Conservation (phyloP, 2,329 filamentous ascomycete genomes). For the Dothistroma pini region DNA sequence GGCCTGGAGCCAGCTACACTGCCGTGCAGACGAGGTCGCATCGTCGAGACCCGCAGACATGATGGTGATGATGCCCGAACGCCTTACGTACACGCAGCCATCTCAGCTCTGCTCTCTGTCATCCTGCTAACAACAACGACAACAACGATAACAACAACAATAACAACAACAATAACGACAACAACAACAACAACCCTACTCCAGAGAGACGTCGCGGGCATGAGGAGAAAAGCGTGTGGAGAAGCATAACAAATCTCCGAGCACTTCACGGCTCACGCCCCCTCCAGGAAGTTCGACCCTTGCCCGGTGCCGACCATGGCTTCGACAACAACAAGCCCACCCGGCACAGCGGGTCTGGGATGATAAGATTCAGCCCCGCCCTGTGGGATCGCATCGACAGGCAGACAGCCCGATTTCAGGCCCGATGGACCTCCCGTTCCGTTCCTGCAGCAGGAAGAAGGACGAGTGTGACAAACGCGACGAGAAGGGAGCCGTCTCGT, state of each 20-base stretch:
- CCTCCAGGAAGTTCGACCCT: background rate
- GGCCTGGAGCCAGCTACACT: background rate
- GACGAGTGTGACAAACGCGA: background rate
- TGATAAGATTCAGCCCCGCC: slow-evolving; percentile 9
- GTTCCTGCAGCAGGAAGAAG: background rate
- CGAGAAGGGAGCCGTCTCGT: background rate
- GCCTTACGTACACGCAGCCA: background rate
- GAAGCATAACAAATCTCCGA: slow-evolving; percentile 7
- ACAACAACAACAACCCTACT: background rate
- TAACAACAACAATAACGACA: too few species aligned
- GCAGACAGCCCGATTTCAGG: slow-evolving; percentile 7
- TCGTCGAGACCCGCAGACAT: background rate
- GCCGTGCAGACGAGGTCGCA: background rate
- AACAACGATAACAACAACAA: too few species aligned
- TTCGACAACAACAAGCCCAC: background rate
- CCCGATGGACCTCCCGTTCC: slow-evolving; percentile 1
- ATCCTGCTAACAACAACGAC: background rate
- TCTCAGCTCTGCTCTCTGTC: background rate
- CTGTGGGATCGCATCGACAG: slow-evolving; percentile 1
- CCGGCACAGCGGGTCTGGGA: slow-evolving; percentile 7
- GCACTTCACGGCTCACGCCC: background rate
- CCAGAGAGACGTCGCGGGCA: background rate
- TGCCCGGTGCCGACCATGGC: slow-evolving; percentile 8
- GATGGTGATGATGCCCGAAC: background rate
- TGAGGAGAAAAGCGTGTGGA: background rate